Percentiles rank a stretch among this genome's conserved stretches.
Evolutionary conservation across 257 asterid genomes (phyloP).

Genomic region (Primulina tabacum): DNA sequence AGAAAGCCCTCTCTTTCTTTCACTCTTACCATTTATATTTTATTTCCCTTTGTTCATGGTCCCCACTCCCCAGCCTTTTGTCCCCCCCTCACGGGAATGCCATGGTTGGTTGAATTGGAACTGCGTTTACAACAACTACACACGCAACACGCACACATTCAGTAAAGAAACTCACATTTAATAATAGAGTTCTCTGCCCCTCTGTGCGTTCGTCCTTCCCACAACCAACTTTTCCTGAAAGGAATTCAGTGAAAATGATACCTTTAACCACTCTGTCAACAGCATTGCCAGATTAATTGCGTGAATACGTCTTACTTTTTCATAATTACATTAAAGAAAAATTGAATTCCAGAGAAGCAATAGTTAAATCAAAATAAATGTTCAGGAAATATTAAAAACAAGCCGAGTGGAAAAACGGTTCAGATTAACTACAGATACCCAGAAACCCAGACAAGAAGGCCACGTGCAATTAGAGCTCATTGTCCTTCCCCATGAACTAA

Average conservation of each 20-base stretch:
- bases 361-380: background rate
- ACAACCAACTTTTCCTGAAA: conserved; percentile 55
- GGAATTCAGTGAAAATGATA: conserved; percentile 41
- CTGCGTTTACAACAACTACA: conserved; percentile 37
- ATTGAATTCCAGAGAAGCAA: background rate
- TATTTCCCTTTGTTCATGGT: conserved; percentile 41
- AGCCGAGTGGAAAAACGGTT: conserved; percentile 21
- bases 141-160: conserved; percentile 27
- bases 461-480: conserved; percentile 50
- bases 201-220: conserved; percentile 42
- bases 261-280: conserved; percentile 21
- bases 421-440: conserved; percentile 27
- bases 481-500: conserved; percentile 69
- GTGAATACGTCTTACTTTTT: conserved; percentile 16
- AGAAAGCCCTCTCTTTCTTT: conserved; percentile 31
- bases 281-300: conserved; percentile 13
- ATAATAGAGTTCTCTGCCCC: conserved; percentile 21
- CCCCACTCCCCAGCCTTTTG: conserved; percentile 63
- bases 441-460: conserved; percentile 36
- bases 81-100: conserved; percentile 65
- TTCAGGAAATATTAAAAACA: background rate
- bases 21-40: conserved; percentile 21
- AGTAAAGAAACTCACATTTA: conserved; percentile 39
- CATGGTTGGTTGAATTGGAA: conserved; percentile 64
- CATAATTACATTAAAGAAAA: conserved; percentile 15